A percentile compares a stretch with the other conserved stretches of the same genome.
These are phyloP conservation scores for Aspergillus luchuensis DNA, from an alignment of 2,329 filamentous ascomycete genomes.

Conservation along the genomic window DNA sequence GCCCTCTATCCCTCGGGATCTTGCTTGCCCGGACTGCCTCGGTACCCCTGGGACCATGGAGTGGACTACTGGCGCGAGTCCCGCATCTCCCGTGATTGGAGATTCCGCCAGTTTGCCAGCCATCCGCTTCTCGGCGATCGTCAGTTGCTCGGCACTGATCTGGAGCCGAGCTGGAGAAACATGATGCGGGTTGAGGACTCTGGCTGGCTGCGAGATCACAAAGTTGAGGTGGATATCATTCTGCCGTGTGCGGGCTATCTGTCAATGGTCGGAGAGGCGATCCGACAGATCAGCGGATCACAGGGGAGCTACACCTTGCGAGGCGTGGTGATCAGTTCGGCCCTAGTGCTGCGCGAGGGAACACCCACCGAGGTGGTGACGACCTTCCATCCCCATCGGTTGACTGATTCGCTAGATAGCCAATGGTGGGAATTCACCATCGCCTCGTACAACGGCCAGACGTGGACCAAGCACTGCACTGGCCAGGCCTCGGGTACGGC, in stretches of 20 bases:
- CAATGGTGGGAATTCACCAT: conserved; percentile 34
- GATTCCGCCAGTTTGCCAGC: background rate
- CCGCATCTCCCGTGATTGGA: background rate
- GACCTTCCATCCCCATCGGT: conserved; percentile 12
- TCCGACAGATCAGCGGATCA: conserved; percentile 1
- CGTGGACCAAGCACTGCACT: conserved; percentile 29
- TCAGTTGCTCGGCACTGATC: background rate
- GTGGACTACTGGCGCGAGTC: background rate
- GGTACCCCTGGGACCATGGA: background rate
- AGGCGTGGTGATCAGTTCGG: conserved; percentile 19
- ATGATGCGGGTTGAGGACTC: conserved; percentile 27
- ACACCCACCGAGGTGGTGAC: conserved; percentile 24
- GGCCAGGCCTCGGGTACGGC: conserved; percentile 16
- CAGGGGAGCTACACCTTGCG: conserved; percentile 16
- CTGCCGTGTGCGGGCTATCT: conserved; percentile 34
- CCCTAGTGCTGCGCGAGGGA: conserved; percentile 25
- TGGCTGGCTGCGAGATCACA: conserved; percentile 37
- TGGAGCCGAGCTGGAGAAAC: conserved; percentile 32
- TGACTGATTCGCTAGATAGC: conserved; percentile 18
- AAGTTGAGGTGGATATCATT: conserved; percentile 31
- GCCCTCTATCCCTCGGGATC: background rate
- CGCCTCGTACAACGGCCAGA: conserved; percentile 21
- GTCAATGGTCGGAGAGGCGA: conserved; percentile 29
- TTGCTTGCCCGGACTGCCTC: background rate
- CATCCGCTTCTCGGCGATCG: background rate